Evolutionary conservation across 2,329 filamentous ascomycete species (phyloP), one percentile per base, ranked within the genome.

Genomic region (Phialocephala subalpina): DNA sequence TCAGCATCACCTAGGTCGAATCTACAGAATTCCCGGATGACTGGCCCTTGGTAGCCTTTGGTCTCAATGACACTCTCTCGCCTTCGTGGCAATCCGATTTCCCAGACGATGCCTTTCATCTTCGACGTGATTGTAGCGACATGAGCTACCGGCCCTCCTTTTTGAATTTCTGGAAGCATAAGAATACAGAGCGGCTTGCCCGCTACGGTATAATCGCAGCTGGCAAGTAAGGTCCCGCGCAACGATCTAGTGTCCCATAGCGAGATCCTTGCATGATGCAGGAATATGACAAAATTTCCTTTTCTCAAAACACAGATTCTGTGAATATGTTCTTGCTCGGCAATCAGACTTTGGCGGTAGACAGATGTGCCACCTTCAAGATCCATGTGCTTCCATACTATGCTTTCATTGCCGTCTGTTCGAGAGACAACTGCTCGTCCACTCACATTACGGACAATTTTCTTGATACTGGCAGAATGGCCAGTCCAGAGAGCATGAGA

Each of bases 401-500:
- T 89, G 64, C 90, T 90, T 77, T 97, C 92, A 66, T 93, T 92
- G 52, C 89, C 84, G 66, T 88, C 84, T 0, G 94, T 97, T 60
- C 93, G 86, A 7, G 94, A 97, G 36, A 97, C 88, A 52, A 97
- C 82, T 4, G 93, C 91, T 69, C 88, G 86, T 9, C 94, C 94
- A 73, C 90, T 92, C 52, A 91, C 92, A 73, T 94, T 97, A 67
- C 94, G 90, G 55, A 97, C 90, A 66, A 97, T 92, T 76, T 97
- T 97, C 74, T 91, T 90, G 68, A 97, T 88, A 0, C 92, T 84
- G 18, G 86, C 86, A 18, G 91, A 92, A 80, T 97, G 94, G 0
- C 95, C 94, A 1, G 93, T 93, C 92, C 94, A 97, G 1, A 89
- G 85, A 1, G 88, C 86, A 68, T 86, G 87, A 16, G 87, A 83